Evolutionary conservation across 78 protist species (phyloP).

Genomic region (Dictyostelium intermedium): DNA sequence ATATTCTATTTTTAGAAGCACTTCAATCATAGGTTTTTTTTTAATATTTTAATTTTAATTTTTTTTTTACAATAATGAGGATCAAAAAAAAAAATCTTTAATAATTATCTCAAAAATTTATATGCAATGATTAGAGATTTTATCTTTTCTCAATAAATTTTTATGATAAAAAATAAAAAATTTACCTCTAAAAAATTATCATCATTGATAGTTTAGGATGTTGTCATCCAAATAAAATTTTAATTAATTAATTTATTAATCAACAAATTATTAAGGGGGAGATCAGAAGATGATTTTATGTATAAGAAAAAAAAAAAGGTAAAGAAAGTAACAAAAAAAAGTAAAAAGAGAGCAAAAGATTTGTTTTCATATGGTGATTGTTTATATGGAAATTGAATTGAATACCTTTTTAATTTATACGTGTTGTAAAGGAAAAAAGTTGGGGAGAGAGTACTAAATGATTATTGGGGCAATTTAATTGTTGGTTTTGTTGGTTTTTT

Average conservation of each 20-base stretch:
- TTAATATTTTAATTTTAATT: too few species aligned
- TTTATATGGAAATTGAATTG: too few species aligned
- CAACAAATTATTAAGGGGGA: too few species aligned
- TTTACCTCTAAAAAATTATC: background rate
- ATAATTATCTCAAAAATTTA: background rate
- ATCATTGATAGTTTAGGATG: background rate
- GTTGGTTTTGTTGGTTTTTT: too few species aligned
- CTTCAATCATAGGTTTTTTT: background rate
- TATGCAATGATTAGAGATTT: background rate
- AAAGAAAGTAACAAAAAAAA: background rate
- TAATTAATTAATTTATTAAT: background rate
- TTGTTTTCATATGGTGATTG: too few species aligned
- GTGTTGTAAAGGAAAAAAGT: too few species aligned
- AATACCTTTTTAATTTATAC: too few species aligned
- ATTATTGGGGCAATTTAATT: background rate
- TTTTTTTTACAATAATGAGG: too few species aligned
- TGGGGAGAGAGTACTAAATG: too few species aligned
- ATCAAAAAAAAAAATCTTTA: too few species aligned
- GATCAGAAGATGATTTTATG: too few species aligned
- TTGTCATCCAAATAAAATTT: background rate
- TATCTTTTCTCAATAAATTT: background rate
- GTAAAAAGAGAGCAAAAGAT: too few species aligned
- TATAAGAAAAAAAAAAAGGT: background rate
- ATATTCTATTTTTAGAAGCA: background rate
- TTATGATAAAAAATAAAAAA: background rate